These are phyloP conservation scores for Colletotrichum zoysiae DNA, from an alignment of 2,329 filamentous ascomycete species.

Conservation along the genomic window DNA sequence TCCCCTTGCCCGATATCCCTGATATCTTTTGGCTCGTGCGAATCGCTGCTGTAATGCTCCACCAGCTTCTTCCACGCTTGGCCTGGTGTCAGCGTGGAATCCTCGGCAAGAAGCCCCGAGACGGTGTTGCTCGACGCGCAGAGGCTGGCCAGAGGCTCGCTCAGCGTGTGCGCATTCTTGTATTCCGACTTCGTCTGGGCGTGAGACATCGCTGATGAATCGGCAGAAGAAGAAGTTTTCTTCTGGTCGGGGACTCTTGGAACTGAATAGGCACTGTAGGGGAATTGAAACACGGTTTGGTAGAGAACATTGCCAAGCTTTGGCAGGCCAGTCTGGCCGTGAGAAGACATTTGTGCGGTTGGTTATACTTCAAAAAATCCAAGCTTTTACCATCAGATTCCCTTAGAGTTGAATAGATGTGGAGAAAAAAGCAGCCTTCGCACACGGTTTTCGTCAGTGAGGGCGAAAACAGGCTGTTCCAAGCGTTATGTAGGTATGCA, in stretches of 20 bases:
- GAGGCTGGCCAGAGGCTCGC: not conserved
- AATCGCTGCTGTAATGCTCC: not conserved
- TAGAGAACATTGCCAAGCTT: not conserved
- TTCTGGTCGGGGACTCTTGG: constrained; percentile 21
- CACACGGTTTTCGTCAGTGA: not conserved
- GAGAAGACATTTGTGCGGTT: not conserved
- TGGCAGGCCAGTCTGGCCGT: not conserved
- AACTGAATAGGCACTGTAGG: constrained; percentile 18
- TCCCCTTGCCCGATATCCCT: not conserved
- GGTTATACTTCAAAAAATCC: not conserved
- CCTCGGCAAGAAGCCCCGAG: not conserved
- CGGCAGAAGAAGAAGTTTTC: not conserved
- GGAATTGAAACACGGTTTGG: not conserved
- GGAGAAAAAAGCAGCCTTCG: not conserved
- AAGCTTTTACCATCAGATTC: not conserved
- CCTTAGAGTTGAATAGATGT: not conserved
- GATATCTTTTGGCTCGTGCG: not conserved
- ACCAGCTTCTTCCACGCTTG: not conserved
- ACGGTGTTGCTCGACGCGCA: not conserved
- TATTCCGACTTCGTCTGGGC: not conserved
- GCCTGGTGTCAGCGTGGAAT: not conserved
- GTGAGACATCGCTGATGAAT: not conserved
- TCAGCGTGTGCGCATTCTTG: not conserved
- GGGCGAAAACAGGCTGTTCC: not conserved
- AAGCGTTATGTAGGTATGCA: not conserved